These are phyloP conservation scores for Fomitopsis palustris DNA, from an alignment of 1,284 basidiomycete genomes.

Conservation along the genomic window DNA sequence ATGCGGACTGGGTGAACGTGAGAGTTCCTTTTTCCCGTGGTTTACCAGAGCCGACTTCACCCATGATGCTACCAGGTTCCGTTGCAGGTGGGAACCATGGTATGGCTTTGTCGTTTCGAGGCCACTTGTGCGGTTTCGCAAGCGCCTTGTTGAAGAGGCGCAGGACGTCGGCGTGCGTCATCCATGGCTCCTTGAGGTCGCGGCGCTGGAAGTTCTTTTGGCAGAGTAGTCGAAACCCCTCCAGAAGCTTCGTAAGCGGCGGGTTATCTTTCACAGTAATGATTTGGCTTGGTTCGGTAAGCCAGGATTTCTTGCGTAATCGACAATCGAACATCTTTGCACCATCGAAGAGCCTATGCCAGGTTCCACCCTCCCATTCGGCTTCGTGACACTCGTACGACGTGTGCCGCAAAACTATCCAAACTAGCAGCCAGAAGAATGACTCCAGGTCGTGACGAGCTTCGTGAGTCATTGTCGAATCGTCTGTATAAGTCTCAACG, in stretches of 20 bases:
- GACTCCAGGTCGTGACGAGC: no score
- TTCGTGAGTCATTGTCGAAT: background rate
- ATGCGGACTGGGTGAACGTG: background rate
- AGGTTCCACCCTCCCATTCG: background rate
- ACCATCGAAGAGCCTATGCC: background rate
- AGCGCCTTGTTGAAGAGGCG: no score
- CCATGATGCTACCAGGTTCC: background rate
- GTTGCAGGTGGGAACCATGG: background rate
- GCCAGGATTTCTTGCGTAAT: background rate
- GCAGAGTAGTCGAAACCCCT: background rate
- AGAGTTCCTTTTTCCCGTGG: background rate
- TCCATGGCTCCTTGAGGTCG: no score
- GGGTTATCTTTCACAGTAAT: background rate
- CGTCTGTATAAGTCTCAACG: background rate
- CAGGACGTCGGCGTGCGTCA: no score
- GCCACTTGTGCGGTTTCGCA: background rate
- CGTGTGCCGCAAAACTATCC: conserved; percentile 11
- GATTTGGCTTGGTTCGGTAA: background rate
- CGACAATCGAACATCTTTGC: background rate
- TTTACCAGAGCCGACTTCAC: background rate
- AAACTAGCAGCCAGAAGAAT: conserved; percentile 12
- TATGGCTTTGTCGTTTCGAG: background rate
- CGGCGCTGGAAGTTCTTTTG: no score
- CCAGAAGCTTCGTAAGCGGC: background rate
- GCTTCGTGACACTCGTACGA: background rate